A percentile compares a stretch with the other conserved stretches of the same genome.
Conservation (phyloP, 2,329 filamentous ascomycete species). For the Alternaria angustiovoidea region DNA sequence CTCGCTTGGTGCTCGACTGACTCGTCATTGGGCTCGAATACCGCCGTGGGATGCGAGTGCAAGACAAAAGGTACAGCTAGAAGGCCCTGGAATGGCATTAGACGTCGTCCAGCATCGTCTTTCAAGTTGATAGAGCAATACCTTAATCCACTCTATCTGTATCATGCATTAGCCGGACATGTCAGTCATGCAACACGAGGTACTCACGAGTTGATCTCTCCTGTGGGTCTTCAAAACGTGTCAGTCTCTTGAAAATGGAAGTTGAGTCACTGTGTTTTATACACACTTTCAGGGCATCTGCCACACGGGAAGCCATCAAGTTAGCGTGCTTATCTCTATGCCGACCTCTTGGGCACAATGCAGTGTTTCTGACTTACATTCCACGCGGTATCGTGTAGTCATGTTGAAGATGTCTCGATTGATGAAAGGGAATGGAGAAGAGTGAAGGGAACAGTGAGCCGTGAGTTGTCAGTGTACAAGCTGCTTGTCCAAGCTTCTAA, state of each 20-base stretch:
- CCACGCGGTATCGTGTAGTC: constrained; percentile 54
- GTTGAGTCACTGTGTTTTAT: not conserved
- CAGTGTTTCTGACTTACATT: constrained; percentile 25
- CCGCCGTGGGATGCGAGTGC: constrained; percentile 90
- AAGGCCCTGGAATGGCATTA: constrained; percentile 55
- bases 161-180: constrained; percentile 19
- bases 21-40: constrained; percentile 74
- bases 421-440: constrained; percentile 3
- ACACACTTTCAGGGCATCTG: constrained; percentile 71
- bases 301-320: constrained; percentile 8
- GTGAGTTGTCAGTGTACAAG: constrained; percentile 28
- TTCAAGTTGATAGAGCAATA: constrained; percentile 31
- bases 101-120: not conserved
- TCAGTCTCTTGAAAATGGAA: constrained; percentile 17
- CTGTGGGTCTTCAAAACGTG: constrained; percentile 75
- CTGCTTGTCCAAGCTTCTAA: constrained; percentile 30
- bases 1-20: constrained; percentile 76
- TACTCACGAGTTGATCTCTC: constrained; percentile 85
- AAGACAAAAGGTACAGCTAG: constrained; percentile 96
- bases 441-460: constrained; percentile 15
- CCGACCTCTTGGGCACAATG: not conserved
- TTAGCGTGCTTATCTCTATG: constrained; percentile 21
- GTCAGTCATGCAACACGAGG: not conserved
- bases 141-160: constrained; percentile 90
- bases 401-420: constrained; percentile 32